Conservation (phyloP, 352 stramenopile species). For the Elongisporangium anandrum region DNA sequence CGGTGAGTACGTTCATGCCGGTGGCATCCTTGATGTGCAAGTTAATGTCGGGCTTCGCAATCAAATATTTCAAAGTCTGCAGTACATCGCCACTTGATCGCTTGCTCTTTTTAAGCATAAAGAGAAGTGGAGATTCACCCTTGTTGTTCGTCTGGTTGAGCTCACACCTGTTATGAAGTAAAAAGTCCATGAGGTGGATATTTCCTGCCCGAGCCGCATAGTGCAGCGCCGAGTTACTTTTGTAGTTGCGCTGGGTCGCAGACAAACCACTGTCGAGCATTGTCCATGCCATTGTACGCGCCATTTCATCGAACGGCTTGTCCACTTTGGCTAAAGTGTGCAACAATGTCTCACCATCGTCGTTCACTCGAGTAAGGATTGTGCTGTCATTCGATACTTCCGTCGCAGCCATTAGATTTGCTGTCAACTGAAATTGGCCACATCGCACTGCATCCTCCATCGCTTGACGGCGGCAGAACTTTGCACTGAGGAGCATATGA, state of each 20-base stretch:
- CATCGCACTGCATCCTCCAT: conserved; percentile 69
- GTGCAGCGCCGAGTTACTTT: conserved; percentile 50
- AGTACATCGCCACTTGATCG: conserved; percentile 17
- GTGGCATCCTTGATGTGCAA: conserved; percentile 34
- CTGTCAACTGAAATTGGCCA: conserved; percentile 65
- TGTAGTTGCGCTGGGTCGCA: conserved; percentile 17
- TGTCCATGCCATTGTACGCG: conserved; percentile 56
- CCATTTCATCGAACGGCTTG: conserved; percentile 51
- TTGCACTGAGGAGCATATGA: conserved; percentile 70
- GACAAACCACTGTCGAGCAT: conserved; percentile 51
- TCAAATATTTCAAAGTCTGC: conserved; percentile 33
- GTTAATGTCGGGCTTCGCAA: conserved; percentile 25
- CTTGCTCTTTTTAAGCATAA: conserved; percentile 42
- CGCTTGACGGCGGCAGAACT: conserved; percentile 67
- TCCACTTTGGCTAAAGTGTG: conserved; percentile 57
- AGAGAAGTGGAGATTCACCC: conserved; percentile 54
- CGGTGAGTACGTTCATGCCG: conserved; percentile 44
- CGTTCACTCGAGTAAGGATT: conserved; percentile 37
- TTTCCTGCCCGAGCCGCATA: conserved; percentile 52
- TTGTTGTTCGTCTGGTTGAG: conserved; percentile 34
- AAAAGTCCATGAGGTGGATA: conserved; percentile 62
- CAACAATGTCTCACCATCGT: conserved; percentile 44
- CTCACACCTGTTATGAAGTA: conserved; percentile 52
- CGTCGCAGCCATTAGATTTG: conserved; percentile 56
- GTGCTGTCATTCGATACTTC: conserved; percentile 39